Base-by-base conservation (phyloP, 768 basidiomycete genomes). In the Lanmaoa pseudosensibilis region DNA sequence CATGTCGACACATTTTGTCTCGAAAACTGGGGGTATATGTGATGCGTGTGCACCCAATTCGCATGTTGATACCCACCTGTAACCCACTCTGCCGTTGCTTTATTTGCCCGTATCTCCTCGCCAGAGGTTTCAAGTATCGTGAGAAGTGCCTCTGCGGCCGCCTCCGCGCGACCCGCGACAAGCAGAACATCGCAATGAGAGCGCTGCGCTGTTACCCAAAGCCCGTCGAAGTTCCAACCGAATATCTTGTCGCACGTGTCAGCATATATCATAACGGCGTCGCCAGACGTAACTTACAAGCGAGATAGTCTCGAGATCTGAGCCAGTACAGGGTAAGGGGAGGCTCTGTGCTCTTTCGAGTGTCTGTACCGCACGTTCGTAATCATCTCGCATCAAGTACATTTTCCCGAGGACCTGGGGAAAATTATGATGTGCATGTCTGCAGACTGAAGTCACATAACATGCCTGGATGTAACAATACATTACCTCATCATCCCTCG, bases 331-430 rank as follows among this genome's bases (percentile, higher is more conserved):
- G 2, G 38, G 9, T 2, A 48, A 12, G 5, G 43, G 4, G 18
- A 43, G 34, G 27, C 3, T 7, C 18, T 41, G 43, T 16, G 37
- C 37, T 6, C 2, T 0, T 30, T 50, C 37, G n/a, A 60, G 52
- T 18, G 32, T 46, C 13, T n/a, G 21, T 16, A 51, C 7, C 2
- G 58, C 55, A 3, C 18, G 19, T 41, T 11, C 40, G 33, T 46
- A 21, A 9, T 62, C 45, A 16, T 19, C 46, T 37, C 32, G 39
- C 39, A 33, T 19, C 16, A 45, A 8, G 37, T 53, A 37, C 50
- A 53, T 54, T 1, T 48, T 36, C 6, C 6, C 54, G 19, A 62
- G 55, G 13, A 57, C 55, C 61, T 62, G 13, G n/a, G 8, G 2
- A 38, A 21, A 3, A 40, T 32, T 18, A 36, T 32, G 41, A 34